Evolutionary conservation across 1,284 basidiomycete genomes (phyloP).

Genomic region (Sparassis latifolia): DNA sequence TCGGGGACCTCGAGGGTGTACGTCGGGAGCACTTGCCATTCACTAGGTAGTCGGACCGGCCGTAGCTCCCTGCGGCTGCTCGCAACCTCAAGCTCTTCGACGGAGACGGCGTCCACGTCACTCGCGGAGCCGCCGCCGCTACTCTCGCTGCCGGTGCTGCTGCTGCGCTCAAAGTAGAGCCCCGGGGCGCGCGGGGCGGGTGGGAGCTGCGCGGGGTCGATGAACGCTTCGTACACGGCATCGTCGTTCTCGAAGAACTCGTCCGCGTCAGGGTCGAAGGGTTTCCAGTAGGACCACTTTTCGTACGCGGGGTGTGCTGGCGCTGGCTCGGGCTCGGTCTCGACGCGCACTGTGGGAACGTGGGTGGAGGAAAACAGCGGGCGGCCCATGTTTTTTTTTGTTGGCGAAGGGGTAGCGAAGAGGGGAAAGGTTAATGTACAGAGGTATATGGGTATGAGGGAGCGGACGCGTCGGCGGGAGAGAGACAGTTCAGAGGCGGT

Average conservation of each 20-base stretch:
- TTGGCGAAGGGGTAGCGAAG: neutral
- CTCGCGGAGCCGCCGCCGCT: constrained; percentile 24
- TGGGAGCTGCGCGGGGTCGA: constrained; percentile 30
- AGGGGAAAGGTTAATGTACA: constrained; percentile 4
- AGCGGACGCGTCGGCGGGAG: neutral
- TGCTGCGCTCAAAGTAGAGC: constrained; percentile 13
- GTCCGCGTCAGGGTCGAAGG: constrained; percentile 76
- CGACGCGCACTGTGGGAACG: constrained; percentile 40
- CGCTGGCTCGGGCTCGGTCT: constrained; percentile 26
- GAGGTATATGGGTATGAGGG: constrained; percentile 13
- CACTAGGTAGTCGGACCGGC: no score
- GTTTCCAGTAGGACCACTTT: constrained; percentile 59
- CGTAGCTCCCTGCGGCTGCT: constrained; percentile 3
- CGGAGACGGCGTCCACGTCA: constrained; percentile 36
- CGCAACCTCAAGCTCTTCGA: constrained; percentile 33
- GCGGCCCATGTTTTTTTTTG: constrained; percentile 46
- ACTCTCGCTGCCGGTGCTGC: constrained; percentile 19
- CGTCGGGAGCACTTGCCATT: no score
- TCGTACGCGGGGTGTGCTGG: constrained; percentile 30
- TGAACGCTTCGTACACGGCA: constrained; percentile 62
- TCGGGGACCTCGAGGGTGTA: constrained; percentile 4
- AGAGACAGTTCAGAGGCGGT: no score
- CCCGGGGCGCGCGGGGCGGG: constrained; percentile 4
- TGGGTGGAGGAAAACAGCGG: constrained; percentile 53
- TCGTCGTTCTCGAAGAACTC: constrained; percentile 58